Evolutionary conservation across 2,329 filamentous ascomycete species (phyloP).

Genomic region (Amylocarpus encephaloides): DNA sequence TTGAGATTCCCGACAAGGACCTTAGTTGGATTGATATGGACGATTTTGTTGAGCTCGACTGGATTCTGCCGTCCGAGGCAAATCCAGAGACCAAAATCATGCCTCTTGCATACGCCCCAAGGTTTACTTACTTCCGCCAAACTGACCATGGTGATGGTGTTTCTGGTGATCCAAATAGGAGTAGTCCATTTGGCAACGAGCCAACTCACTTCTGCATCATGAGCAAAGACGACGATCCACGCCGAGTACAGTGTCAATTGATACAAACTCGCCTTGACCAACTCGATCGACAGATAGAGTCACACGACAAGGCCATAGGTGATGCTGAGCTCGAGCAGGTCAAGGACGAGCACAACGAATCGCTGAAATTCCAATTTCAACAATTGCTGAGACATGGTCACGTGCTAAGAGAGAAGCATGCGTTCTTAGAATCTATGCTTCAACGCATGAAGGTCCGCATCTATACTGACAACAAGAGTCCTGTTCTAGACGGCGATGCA

Average conservation of each 20-base stretch:
- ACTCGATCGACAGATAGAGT: constrained; percentile 69
- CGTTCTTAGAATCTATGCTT: constrained; percentile 52
- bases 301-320: constrained; percentile 65
- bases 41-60: constrained; percentile 96
- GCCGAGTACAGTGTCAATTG: constrained; percentile 78
- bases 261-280: constrained; percentile 75
- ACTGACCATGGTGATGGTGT: constrained; percentile 84
- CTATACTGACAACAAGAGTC: constrained; percentile 22
- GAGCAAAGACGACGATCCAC: constrained; percentile 82
- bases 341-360: constrained; percentile 44
- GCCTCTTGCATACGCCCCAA: constrained; percentile 85
- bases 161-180: constrained; percentile 71
- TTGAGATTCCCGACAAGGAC: constrained; percentile 93
- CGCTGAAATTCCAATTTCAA: constrained; percentile 53
- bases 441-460: constrained; percentile 29
- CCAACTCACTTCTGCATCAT: constrained; percentile 94
- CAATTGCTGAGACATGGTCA: constrained; percentile 49
- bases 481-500: constrained; percentile 25
- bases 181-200: constrained; percentile 87
- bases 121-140: constrained; percentile 94
- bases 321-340: constrained; percentile 67
- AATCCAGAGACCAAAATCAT: constrained; percentile 93
- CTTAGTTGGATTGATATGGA: constrained; percentile 99
- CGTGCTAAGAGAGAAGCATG: constrained; percentile 51
- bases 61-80: constrained; percentile 83